Evolutionary conservation across 306 rosid species (phyloP).

Genomic region (Acacia acuminata): DNA sequence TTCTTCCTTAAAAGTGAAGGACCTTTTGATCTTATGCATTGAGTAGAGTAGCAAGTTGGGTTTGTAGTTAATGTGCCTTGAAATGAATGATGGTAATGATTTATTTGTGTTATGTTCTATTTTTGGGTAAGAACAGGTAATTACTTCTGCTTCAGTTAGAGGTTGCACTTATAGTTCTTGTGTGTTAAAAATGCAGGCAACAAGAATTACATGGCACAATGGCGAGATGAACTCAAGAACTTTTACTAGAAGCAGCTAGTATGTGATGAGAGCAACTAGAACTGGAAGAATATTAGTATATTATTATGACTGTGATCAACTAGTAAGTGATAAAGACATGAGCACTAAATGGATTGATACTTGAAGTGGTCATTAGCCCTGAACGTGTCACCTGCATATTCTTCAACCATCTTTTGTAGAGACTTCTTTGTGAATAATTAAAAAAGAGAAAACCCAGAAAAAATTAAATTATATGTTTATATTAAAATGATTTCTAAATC

Average conservation of each 20-base stretch:
- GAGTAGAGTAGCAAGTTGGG: background rate
- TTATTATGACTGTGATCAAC: background rate
- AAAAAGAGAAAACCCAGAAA: background rate
- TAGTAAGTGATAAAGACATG: background rate
- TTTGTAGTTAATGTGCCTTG: slow-evolving; percentile 16
- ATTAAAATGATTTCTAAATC: background rate
- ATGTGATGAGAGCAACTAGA: background rate
- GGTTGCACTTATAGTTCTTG: slow-evolving; percentile 27
- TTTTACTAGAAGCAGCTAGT: slow-evolving; percentile 28
- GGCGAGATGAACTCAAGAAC: slow-evolving; percentile 70
- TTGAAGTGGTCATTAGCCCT: background rate
- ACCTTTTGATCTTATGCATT: background rate
- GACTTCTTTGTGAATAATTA: background rate
- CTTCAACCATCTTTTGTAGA: slow-evolving; percentile 5
- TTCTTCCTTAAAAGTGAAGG: background rate
- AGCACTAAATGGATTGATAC: background rate
- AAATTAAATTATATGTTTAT: background rate
- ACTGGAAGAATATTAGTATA: background rate
- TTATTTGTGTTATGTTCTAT: background rate
- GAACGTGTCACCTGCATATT: background rate
- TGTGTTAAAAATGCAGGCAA: slow-evolving; percentile 59
- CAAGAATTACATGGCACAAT: slow-evolving; percentile 64
- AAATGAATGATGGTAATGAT: slow-evolving; percentile 4
- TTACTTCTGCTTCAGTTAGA: background rate
- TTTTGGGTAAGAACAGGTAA: background rate